phyloP scores from a whole-genome alignment of 1,284 basidiomycete species.

The Ganoderma multipileum region DNA sequence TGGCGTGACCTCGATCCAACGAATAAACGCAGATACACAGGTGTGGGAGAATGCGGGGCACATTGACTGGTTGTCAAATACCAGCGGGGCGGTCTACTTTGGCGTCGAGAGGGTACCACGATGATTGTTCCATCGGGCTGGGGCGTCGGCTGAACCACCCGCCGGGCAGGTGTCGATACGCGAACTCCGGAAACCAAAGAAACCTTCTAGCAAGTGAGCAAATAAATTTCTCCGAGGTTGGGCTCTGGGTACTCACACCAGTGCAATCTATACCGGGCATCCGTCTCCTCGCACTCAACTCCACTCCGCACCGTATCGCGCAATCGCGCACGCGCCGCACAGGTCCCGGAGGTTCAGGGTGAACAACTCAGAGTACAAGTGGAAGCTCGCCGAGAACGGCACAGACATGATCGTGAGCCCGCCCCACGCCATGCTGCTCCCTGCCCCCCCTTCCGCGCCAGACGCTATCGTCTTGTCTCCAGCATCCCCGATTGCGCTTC shows the following conservation, averaged over 20 bases:
- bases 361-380: conserved; percentile 59
- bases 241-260: conserved; percentile 6
- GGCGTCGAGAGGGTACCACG: conserved; percentile 53
- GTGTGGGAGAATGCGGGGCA: conserved; percentile 59
- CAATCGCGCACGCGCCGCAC: background rate
- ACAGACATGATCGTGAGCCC: conserved; percentile 54
- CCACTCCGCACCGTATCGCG: background rate
- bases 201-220: conserved; percentile 56
- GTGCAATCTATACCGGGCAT: background rate
- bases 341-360: conserved; percentile 65
- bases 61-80: conserved; percentile 56
- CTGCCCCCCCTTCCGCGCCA: background rate
- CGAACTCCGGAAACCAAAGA: conserved; percentile 58
- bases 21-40: conserved; percentile 51
- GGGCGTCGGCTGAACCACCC: conserved; percentile 7
- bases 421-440: conserved; percentile 26
- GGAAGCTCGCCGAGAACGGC: conserved; percentile 57
- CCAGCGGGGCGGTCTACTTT: conserved; percentile 54
- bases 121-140: background rate
- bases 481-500: conserved; percentile 3
- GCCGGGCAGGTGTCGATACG: conserved; percentile 48
- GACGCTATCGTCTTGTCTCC: background rate
- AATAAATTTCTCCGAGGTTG: background rate
- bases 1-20: conserved; percentile 56
- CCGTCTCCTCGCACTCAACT: too few species aligned